phyloP scores from a whole-genome alignment of 176 grass and related monocot species.

The Raddia guianensis region DNA sequence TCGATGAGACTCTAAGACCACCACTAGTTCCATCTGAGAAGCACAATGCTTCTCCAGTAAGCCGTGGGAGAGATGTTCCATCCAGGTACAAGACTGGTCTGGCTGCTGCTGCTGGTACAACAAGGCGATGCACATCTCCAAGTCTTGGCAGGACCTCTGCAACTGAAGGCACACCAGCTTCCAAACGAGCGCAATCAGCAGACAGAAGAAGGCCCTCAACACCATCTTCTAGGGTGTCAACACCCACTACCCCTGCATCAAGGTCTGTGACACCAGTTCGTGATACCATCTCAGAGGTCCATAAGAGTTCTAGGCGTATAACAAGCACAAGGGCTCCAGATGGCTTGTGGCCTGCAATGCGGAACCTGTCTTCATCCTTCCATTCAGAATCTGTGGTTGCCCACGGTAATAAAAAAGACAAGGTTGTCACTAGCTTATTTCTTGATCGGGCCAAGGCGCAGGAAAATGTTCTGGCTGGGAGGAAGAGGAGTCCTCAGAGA shows the following conservation, averaged over 20 bases:
- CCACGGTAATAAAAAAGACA: constrained; percentile 60
- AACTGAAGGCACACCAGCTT: constrained; percentile 36
- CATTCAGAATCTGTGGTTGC: constrained; percentile 61
- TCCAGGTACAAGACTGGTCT: constrained; percentile 74
- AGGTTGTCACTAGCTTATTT: constrained; percentile 20
- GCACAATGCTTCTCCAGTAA: constrained; percentile 60
- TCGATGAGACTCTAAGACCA: constrained; percentile 53
- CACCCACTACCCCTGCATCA: constrained; percentile 51
- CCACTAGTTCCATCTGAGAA: constrained; percentile 87
- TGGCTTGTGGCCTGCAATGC: constrained; percentile 95
- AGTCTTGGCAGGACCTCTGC: constrained; percentile 28
- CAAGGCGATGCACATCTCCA: constrained; percentile 68
- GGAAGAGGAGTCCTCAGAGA: constrained; percentile 77
- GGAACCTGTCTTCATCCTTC: constrained; percentile 72
- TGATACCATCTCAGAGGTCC: constrained; percentile 54
- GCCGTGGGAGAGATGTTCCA: constrained; percentile 55
- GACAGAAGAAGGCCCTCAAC: constrained; percentile 73
- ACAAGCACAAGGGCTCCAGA: constrained; percentile 45
- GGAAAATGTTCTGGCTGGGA: constrained; percentile 39
- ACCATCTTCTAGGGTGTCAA: constrained; percentile 61
- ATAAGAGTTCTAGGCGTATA: constrained; percentile 48
- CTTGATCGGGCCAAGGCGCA: constrained; percentile 37
- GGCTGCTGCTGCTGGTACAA: constrained; percentile 36
- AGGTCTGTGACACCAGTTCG: constrained; percentile 59
- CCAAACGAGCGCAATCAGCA: constrained; percentile 72